Base-by-base conservation (phyloP, 2,329 filamentous ascomycete species). In the Xylariaceae sp. region DNA sequence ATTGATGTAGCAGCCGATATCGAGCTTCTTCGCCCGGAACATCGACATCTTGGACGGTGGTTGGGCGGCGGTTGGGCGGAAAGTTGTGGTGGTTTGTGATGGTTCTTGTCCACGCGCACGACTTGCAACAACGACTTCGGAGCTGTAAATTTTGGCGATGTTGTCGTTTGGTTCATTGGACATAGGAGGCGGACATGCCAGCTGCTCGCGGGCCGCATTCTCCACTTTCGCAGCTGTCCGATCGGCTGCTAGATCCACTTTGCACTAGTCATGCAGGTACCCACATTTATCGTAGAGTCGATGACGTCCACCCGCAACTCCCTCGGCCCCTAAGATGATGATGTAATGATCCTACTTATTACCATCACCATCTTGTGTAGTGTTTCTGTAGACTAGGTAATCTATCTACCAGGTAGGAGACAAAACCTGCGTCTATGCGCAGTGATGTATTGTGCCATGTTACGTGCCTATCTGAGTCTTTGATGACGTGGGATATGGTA, bases 1-100 rank as follows among this genome's bases (percentile, higher is more conserved):
- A 69, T 96, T 96, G 75, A 95, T 73, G 69, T 88, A 96, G 70
- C 89, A 89, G 71, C 88, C 86, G 64, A 97, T 76, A 65, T 97
- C 91, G 64, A 96, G 85, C 78, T 86, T 91, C 75, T 95, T 95
- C 34, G 91, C 80, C 65, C 91, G 81, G 74, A 96, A 96, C 76
- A 91, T 88, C 47, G 89, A 86, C 86, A 89, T 89, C 60, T 62
- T 82, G 76, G 58, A 58, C 56, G 61, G 50, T 47, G 39, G 8
- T 34, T 34, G 35, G 5, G 35, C 35, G 35, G 35, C 1, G 8
- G 35, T 7, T 37, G 35, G 48, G 39, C 7, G 31, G 50, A 27
- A 58, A 26, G 27, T 27, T 50, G 51, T 57, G 41, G 54, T 59
- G 46, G 41, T 47, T 45, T 30, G 43, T 50, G 43, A 8, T 43